Evolutionary conservation across 2,329 filamentous ascomycete species (phyloP), one percentile per base, ranked within the genome.

Genomic region (Fusarium napiforme): DNA sequence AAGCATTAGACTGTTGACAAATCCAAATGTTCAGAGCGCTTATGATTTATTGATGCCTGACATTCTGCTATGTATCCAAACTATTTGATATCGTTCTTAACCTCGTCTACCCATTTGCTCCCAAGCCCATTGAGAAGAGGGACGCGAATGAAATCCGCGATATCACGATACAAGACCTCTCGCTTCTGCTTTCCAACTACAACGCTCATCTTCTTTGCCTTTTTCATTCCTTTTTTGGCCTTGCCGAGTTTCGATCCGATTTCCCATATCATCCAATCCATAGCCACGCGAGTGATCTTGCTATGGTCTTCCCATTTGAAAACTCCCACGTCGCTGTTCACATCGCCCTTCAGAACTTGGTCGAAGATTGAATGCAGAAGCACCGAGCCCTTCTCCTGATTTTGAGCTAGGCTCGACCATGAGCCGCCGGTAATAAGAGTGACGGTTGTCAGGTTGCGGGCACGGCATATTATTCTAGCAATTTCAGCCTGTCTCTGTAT

Each of bases 261-360:
- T 14, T 74, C 59, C 65, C 59, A 77, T 18, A 28, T 8, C 6
- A 18, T 12, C 9, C 23, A 11, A 26, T 9, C 26, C 5, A 67
- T 21, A 15, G 21, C 49, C 5, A 77, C 46, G 4, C 9, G 56
- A 1, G 30, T 46, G n/a, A 74, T 55, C 9, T 57, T 70, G 11
- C 18, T 77, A 19, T 69, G 40, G 2, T 75, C 49, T 40, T 76
- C 74, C 74, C 74, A 75, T 9, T 55, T 21, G 23, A 65, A 67
- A 21, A 19, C 26, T 19, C 7, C 28, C 1, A 5, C 5, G 15
- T 16, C 30, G 15, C 12, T 28, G 10, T 19, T 4, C 7, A 26
- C 30, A 15, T n/a, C 36, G 0, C 32, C 37, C 10, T 58, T 59
- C 15, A 77, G 19, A 7, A 74, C 61, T 2, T 42, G 45, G 14